These are phyloP conservation scores for Flammula alnicola DNA, from an alignment of 1,284 basidiomycete species.

Conservation along the genomic window DNA sequence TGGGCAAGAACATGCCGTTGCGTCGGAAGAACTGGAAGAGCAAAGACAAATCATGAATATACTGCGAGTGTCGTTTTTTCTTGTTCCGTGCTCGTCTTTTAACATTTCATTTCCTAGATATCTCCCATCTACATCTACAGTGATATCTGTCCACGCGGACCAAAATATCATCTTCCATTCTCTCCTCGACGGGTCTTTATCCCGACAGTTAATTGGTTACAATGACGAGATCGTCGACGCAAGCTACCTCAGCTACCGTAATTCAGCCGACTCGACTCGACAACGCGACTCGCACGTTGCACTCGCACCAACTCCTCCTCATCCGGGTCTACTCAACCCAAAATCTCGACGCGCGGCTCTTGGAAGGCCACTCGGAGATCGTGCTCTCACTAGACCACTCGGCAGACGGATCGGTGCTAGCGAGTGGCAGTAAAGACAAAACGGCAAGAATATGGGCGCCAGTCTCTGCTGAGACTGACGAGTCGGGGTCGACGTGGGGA, in stretches of 20 bases:
- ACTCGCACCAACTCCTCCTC: conserved; percentile 96
- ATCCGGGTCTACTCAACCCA: conserved; percentile 84
- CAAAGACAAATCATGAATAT: conserved; percentile 77
- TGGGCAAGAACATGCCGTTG: conserved; percentile 50
- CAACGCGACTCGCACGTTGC: conserved; percentile 77
- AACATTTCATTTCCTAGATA: conserved; percentile 55
- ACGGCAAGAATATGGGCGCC: conserved; percentile 88
- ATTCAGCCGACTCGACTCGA: conserved; percentile 24
- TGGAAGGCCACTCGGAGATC: conserved; percentile 90
- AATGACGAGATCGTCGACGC: conserved; percentile 98
- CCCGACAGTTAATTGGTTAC: conserved; percentile 94
- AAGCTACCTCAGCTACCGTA: conserved; percentile 66
- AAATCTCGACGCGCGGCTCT: conserved; percentile 79
- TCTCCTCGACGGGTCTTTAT: conserved; percentile 60
- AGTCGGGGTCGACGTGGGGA: conserved; percentile 40
- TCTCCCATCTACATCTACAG: conserved; percentile 59
- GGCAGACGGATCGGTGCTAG: conserved; percentile 73
- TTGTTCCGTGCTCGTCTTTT: conserved; percentile 16
- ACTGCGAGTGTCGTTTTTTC: conserved; percentile 53
- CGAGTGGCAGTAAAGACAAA: conserved; percentile 92
- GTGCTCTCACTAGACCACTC: conserved; percentile 85
- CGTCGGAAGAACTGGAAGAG: conserved; percentile 68
- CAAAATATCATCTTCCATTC: conserved; percentile 95
- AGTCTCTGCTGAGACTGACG: conserved; percentile 24
- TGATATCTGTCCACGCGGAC: conserved; percentile 95